A percentile compares a stretch with the other conserved stretches of the same genome.
These are phyloP conservation scores for Stephania cephalantha DNA, from an alignment of 164 flowering plant species.

Conservation along the genomic window DNA sequence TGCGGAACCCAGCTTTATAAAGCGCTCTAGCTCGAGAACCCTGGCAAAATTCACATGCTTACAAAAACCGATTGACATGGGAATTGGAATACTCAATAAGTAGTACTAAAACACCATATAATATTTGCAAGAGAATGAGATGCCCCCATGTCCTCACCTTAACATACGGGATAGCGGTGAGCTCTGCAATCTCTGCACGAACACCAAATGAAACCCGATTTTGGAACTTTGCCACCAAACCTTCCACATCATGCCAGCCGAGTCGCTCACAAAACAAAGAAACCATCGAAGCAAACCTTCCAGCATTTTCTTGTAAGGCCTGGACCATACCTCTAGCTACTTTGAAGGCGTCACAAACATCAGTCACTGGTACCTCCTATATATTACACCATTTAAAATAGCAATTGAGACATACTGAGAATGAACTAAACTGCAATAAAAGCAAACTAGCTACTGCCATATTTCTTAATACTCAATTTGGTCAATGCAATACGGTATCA, in stretches of 20 bases:
- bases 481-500: background rate
- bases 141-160: conserved; percentile 41
- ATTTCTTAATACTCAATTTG: background rate
- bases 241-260: conserved; percentile 96
- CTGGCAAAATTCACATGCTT: conserved; percentile 28
- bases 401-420: background rate
- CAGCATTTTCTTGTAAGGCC: conserved; percentile 95
- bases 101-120: too few relatives aligned
- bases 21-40: conserved; percentile 98
- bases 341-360: conserved; percentile 90
- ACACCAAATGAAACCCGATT: conserved; percentile 97
- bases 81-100: too few relatives aligned
- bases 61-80: background rate
- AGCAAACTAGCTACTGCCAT: background rate
- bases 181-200: conserved; percentile 93
- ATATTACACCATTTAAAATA: conserved; percentile 18
- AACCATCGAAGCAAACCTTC: conserved; percentile 98
- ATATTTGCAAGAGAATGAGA: conserved; percentile 6
- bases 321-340: conserved; percentile 99
- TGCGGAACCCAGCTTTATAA: conserved; percentile 88
- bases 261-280: conserved; percentile 94
- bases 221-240: conserved; percentile 86
- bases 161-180: conserved; percentile 80
- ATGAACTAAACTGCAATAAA: background rate
- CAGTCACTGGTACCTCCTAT: conserved; percentile 83